These are phyloP conservation scores for Tricholoma sp. DNA, from an alignment of 768 basidiomycete species.

Conservation along the genomic window DNA sequence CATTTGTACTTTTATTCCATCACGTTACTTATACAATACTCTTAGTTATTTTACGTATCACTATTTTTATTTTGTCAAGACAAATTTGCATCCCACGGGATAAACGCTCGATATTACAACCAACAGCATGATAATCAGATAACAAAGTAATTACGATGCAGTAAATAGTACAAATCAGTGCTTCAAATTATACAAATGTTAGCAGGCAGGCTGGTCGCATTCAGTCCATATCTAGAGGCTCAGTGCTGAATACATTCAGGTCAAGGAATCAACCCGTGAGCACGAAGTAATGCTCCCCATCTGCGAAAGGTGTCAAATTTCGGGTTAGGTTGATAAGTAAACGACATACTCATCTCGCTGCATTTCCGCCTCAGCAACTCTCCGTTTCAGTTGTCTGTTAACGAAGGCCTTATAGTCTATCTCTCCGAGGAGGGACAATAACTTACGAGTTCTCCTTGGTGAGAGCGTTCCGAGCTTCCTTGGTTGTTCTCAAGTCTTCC, in stretches of 20 bases:
- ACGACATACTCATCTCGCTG: constrained; percentile 74
- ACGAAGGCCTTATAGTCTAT: neutral
- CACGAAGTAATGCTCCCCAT: constrained; percentile 60
- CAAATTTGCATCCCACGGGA: neutral
- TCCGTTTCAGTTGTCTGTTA: constrained; percentile 61
- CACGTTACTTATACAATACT: constrained; percentile 16
- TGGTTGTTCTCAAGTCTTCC: constrained; percentile 65
- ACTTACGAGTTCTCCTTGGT: constrained; percentile 78
- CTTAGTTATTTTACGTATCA: constrained; percentile 8
- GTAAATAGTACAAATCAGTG: constrained; percentile 6
- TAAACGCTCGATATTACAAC: neutral
- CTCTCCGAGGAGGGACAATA: neutral
- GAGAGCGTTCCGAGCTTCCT: constrained; percentile 69
- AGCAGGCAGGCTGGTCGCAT: constrained; percentile 1
- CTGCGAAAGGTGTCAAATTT: constrained; percentile 30
- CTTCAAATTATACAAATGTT: constrained; percentile 12
- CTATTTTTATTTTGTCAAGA: constrained; percentile 1
- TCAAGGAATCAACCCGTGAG: constrained; percentile 39
- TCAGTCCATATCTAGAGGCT: constrained; percentile 10
- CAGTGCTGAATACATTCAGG: constrained; percentile 3
- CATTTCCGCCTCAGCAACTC: constrained; percentile 62
- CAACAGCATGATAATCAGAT: neutral
- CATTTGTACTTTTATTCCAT: constrained; percentile 15
- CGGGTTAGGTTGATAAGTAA: constrained; percentile 1
- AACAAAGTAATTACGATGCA: constrained; percentile 7